Conservation (phyloP, 2,329 filamentous ascomycete species). For the Fusarium redolens region DNA sequence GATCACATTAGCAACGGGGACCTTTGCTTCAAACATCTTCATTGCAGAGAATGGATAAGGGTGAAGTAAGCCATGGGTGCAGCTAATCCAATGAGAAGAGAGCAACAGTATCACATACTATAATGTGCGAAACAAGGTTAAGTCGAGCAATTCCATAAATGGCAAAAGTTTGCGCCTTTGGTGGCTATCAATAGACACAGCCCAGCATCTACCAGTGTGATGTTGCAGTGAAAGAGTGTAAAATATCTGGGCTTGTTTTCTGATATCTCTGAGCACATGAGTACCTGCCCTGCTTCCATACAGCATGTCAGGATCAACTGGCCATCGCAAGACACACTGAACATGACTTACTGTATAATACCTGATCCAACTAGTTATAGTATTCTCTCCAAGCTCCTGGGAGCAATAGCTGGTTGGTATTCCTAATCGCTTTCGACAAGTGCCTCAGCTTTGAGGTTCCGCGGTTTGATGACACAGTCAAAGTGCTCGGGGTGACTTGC, state of each 20-base stretch:
- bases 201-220: neutral
- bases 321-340: neutral
- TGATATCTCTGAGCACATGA: neutral
- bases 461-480: conserved; percentile 43
- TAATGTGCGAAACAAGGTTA: neutral
- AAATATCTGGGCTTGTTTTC: neutral
- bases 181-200: neutral
- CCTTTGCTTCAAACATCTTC: neutral
- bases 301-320: neutral
- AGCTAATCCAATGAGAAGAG: conserved; percentile 7
- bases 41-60: neutral
- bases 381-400: neutral
- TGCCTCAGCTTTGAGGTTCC: conserved; percentile 23
- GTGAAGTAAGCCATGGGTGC: neutral
- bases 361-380: neutral
- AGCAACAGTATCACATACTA: neutral
- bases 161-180: neutral
- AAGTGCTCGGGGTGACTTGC: conserved; percentile 49
- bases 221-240: neutral
- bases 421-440: conserved; percentile 22
- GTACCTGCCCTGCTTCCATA: neutral
- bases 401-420: neutral
- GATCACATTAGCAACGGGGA: neutral
- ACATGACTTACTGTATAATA: neutral
- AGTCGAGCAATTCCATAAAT: neutral